Evolutionary conservation across 1,284 basidiomycete species (phyloP), one percentile per base, ranked within the genome.

Genomic region (Moesziomyces sp.): DNA sequence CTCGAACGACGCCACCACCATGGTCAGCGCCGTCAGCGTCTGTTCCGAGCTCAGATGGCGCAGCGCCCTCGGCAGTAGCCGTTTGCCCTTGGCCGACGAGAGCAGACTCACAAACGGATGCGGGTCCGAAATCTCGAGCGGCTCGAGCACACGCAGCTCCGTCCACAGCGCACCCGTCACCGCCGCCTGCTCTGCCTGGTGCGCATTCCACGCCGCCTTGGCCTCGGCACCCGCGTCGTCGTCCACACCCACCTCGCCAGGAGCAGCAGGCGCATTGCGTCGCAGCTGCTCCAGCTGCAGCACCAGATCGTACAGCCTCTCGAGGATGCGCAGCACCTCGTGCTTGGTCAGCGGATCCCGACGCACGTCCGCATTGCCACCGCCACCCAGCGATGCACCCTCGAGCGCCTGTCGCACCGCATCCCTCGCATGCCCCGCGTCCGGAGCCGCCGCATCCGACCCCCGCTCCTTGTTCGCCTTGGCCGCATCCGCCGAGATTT

Each of bases 21-120:
- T 90, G 2, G 94, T 97, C 49, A 98, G 86, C 45, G 97, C 86
- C 2, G 93, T 94, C 52, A 95, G 89, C 85, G 92, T 91, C 81
- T 93, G 91, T 67, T 92, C 88, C 34, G 89, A 88, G 68, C 88
- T 89, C 24, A 99, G 88, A 79, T 95, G 92, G n/a, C 94, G 91
- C 19, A 93, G 90, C 5, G 95, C 89, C 40, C 97, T 91, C 3
- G 94, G 92, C 44, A 99, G 87, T 21, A 99, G 88, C 67, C 91
- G 90, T 87, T 98, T 98, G 64, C 97, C 97, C 86, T 99, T 99
- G 74, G 90, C 88, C 3, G 93, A 91, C 38, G 89, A 89, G 48
- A 99, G 88, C 45, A 99, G 88, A 2, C 94, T 94, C 76, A 99
- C 91, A 86, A 99, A 98, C 0, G 97, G 97, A 86, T 99, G 97